Percentiles rank a stretch among this genome's conserved stretches.
Evolutionary conservation across 2,329 filamentous ascomycete genomes (phyloP).

Genomic region (Pyricularia sp.): DNA sequence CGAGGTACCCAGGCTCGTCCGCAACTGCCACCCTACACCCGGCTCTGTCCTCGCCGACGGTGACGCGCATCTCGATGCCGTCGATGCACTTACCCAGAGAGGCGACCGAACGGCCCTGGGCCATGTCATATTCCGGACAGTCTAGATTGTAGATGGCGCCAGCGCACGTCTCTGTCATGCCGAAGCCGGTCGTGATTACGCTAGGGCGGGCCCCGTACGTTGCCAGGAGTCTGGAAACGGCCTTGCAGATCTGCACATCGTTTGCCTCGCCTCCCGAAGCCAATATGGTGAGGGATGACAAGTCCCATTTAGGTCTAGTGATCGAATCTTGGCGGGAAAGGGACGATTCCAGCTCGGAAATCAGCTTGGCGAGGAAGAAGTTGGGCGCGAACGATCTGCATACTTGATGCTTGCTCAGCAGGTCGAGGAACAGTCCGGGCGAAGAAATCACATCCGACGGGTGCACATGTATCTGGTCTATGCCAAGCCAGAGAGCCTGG

Average conservation of each 20-base stretch:
- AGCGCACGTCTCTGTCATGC: constrained; percentile 87
- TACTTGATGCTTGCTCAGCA: background rate
- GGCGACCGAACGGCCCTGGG: too few relatives aligned
- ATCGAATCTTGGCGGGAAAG: background rate
- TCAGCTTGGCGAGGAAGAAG: background rate
- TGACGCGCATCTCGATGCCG: constrained; percentile 83
- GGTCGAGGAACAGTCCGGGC: background rate
- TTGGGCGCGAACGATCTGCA: background rate
- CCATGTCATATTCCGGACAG: constrained; percentile 50
- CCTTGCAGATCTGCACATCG: too few relatives aligned
- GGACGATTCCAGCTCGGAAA: background rate
- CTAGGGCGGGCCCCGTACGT: constrained; percentile 21
- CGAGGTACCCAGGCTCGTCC: constrained; percentile 84
- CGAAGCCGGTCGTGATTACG: constrained; percentile 77
- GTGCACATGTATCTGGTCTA: background rate
- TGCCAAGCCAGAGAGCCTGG: background rate
- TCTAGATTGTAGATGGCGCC: constrained; percentile 69
- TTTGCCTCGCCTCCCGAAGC: too few relatives aligned
- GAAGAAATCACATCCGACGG: background rate
- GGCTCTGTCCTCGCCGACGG: constrained; percentile 15
- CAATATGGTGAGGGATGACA: too few relatives aligned
- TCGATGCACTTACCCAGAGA: constrained; percentile 43
- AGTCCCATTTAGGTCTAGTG: too few relatives aligned
- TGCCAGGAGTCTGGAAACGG: too few relatives aligned
- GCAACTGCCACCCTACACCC: too few relatives aligned